Percentiles rank a stretch among this genome's conserved stretches.
phyloP scores from a whole-genome alignment of 768 basidiomycete species.

The Lactarius vividus region DNA sequence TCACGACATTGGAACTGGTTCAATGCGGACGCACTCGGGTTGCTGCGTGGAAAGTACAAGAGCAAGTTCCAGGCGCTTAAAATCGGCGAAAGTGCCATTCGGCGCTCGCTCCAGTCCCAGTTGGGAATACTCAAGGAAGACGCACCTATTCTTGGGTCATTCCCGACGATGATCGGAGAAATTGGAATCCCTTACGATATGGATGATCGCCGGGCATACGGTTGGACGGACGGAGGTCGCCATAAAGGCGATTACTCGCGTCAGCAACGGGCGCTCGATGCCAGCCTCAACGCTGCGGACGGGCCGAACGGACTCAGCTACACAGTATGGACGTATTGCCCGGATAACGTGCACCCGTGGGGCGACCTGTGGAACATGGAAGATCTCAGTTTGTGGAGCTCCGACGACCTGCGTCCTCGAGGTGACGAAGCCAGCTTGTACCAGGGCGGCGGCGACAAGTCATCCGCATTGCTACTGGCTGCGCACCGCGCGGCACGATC shows the following conservation, averaged over 20 bases:
- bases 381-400: conserved; percentile 86
- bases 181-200: conserved; percentile 95
- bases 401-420: conserved; percentile 55
- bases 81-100: conserved; percentile 81
- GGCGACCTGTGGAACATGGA: conserved; percentile 98
- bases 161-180: conserved; percentile 92
- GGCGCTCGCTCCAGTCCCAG: conserved; percentile 78
- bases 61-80: conserved; percentile 67
- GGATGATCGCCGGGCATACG: conserved; percentile 84
- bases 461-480: conserved; percentile 41
- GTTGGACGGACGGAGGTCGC: conserved; percentile 65
- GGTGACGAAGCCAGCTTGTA: conserved; percentile 30
- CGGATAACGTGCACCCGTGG: conserved; percentile 82
- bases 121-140: conserved; percentile 77
- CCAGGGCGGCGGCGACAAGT: conserved; percentile 35
- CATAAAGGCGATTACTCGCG: conserved; percentile 69
- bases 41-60: conserved; percentile 81
- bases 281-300: conserved; percentile 75
- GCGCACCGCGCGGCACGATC: conserved; percentile 28
- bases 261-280: conserved; percentile 86
- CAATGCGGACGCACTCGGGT: conserved; percentile 91
- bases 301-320: conserved; percentile 72
- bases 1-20: conserved; percentile 92
- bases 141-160: conserved; percentile 59
- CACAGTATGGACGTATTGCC: conserved; percentile 87